Conservation (phyloP, 164 flowering plant species). For the Brasenia schreberi region DNA sequence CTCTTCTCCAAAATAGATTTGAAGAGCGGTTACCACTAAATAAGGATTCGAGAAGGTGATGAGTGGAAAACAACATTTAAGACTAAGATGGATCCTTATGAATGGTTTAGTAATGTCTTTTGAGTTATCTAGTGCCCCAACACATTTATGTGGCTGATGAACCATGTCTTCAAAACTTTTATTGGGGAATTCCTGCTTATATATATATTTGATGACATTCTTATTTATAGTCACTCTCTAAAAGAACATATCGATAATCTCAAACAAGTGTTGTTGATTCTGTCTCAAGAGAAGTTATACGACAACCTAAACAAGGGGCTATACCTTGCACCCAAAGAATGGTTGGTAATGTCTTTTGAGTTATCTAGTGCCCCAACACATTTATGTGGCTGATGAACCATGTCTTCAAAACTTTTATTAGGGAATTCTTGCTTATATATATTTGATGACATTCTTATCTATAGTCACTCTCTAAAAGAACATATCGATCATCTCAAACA, state of each 20-base stretch:
- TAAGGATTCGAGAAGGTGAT: not conserved
- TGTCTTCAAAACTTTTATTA: no score
- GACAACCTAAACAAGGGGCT: no score
- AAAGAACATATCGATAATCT: no score
- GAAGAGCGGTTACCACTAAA: no score
- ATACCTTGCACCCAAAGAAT: no score
- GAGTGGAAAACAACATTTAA: slow-evolving; percentile 4
- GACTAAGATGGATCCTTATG: not conserved
- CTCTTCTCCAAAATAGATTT: no score
- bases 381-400: slow-evolving; percentile 2
- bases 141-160: slow-evolving; percentile 2
- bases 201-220: not conserved
- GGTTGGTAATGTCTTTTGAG: slow-evolving; percentile 1
- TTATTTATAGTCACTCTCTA: not conserved
- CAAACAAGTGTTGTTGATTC: no score
- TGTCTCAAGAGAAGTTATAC: no score
- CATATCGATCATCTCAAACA: no score
- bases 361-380: slow-evolving; percentile 4
- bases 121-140: slow-evolving; percentile 3
- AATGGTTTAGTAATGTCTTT: slow-evolving; percentile 3
- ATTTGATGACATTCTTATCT: not conserved
- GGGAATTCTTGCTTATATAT: not conserved
- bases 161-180: not conserved
- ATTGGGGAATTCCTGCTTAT: not conserved
- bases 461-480: not conserved